Base-by-base conservation (phyloP, 1,284 basidiomycete genomes). In the Fomitiporia mediterranea region DNA sequence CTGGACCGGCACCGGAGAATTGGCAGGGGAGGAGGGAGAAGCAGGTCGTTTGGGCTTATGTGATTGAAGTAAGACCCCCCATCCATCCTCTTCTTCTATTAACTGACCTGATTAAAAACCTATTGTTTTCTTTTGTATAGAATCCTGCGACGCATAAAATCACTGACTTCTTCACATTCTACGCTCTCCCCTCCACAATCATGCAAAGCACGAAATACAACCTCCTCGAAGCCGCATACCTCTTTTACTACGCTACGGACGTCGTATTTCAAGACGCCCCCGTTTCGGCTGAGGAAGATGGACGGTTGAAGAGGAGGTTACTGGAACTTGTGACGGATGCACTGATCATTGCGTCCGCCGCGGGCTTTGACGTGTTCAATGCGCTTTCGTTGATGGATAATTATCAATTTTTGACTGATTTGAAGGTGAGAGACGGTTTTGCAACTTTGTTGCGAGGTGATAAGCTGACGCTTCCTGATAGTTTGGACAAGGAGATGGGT, bases 111-210 rank as follows among this genome's bases (percentile, higher is more conserved):
- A 50, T 13, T 25, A 9, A 17, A 5, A 43, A 25, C 15, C 11
- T 17, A 15, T 25, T 17, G 37, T 13, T 23, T 48, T 11, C 40
- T 15, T 39, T 15, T 42, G 21, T 56, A 5, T 58, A 98, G 93
- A 81, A 98, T 68, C 87, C 89, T 0, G 73, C 81, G 53, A 89
- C 89, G 4, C 83, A 89, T 57, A 79, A 81, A 56, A 90, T 99
- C 65, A 98, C 95, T 2, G 97, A 99, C 72, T 88, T 96, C 67
- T 88, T 98, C 70, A 96, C 96, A 5, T 98, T 98, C 76, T 99
- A 98, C 72, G 91, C 91, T 6, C 82, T 99, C 19, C 96, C 97
- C 0, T 98, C 95, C 4, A 91, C 91, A 2, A 83, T 96, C 56
- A 89, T 96, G 63, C 78, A 81, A 52, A 81, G 79, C 61, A 60